Base-by-base conservation (phyloP, 2,329 filamentous ascomycete genomes). In the Clarireedia homoeocarpa region DNA sequence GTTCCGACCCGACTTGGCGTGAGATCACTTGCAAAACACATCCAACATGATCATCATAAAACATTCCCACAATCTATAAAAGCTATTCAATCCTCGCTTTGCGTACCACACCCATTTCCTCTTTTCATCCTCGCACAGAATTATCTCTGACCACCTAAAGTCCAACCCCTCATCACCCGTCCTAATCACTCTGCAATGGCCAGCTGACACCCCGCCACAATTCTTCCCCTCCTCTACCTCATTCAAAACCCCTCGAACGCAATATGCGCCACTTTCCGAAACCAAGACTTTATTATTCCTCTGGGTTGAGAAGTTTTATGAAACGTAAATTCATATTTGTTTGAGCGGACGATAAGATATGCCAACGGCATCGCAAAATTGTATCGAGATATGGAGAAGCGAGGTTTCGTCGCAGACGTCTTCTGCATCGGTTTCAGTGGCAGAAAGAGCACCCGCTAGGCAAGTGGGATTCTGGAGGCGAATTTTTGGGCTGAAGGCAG, bases 331-430 rank as follows among this genome's bases (percentile, higher is more conserved):
- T 34, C 17, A 38, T 36, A 38, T 23, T 46, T 23, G 7, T 30
- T 30, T 30, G 3, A 44, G 1, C 6, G n/a, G n/a, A 23, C 15
- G n/a, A 44, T 44, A 44, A 23, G 48, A 54, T 38, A 54, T 54
- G 52, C 52, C 52, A 49, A 36, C 48, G 23, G 24, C 39, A 39
- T 23, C 45, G 40, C 34, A 24, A 23, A 54, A 54, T 36, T 36
- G 52, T 3, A 54, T 54, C 24, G 45, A 54, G 9, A 48, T 54
- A 24, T 54, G 52, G 52, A 46, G 52, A 3, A 49, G 45, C 36
- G 52, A 54, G 48, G 45, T 54, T 2, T 44, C 40, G 24, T 54
- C 52, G 17, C 52, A 30, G 27, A 49, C 52, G 17, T 54, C 52
- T n/a, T 54, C 52, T 24, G 34, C 38, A 24, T 49, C 30, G 12